Evolutionary conservation across 495 filamentous ascomycete genomes (phyloP), one percentile per base, ranked within the genome.

Genomic region (Podospora pseudocomata): DNA sequence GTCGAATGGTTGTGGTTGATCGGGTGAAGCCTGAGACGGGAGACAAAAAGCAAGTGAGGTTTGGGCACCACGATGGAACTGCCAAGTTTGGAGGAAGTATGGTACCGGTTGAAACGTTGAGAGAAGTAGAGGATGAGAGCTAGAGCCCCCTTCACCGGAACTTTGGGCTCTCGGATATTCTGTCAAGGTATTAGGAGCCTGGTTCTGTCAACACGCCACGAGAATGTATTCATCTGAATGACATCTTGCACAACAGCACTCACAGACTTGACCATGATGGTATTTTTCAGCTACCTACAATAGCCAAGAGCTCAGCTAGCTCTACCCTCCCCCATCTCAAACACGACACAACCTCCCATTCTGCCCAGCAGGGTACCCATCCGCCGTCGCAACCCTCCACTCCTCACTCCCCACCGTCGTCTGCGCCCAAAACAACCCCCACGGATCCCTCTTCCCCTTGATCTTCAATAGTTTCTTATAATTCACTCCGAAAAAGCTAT

Each of bases 371-470:
- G 84, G 78, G 71, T 87, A 70, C 63, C 76, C 76, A 63, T 80
- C 77, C 66, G 75, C 75, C 39, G 72, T 75, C 58, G 53, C 63
- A 6, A 71, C 74, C 81, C 30, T 76, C 86, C 84, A 86, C 5
- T 73, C 68, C 70, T 87, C 84, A 70, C 83, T 86, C 2, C 85
- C 84, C 1, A 86, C 81, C 34, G 78, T 83, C 11, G 82, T 86
- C 20, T 76, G 76, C 27, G 84, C 84, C 75, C 85, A 88, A 74
- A 88, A 86, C 23, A 88, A 27, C 0, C 77, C 78, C 65, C 74
- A 77, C 5, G 87, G 87, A 73, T 90, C 87, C 65, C 77, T 79
- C 39, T 73, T 71, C 65, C 78, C 73, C 81, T 88, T 88, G 49
- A 88, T 70, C 59, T 73, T 61, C 18, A 82, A 72, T 65, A 88